A percentile compares a stretch with the other conserved stretches of the same genome.
phyloP scores from a whole-genome alignment of 306 rosid genomes.

The Vigna angularis region DNA sequence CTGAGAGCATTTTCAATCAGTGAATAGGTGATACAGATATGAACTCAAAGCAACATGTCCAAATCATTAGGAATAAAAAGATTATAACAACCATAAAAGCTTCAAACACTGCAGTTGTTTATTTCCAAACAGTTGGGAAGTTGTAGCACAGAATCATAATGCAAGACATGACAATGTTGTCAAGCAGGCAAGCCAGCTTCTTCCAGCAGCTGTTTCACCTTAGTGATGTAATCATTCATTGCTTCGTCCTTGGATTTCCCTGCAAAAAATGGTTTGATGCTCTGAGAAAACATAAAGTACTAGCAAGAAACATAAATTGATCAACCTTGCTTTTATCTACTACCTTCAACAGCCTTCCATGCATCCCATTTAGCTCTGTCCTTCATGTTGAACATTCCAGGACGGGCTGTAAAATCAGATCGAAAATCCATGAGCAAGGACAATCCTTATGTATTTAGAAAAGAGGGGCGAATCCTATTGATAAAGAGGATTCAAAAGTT shows the following conservation, averaged over 20 bases:
- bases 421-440: slow-evolving; percentile 29
- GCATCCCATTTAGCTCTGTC: slow-evolving; percentile 99
- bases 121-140: slow-evolving; percentile 39
- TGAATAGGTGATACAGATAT: slow-evolving; percentile 16
- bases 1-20: slow-evolving; percentile 30
- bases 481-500: slow-evolving; percentile 2
- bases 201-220: slow-evolving; percentile 94
- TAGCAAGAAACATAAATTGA: not conserved
- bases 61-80: slow-evolving; percentile 39
- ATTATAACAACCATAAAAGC: slow-evolving; percentile 25
- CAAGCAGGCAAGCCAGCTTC: slow-evolving; percentile 64
- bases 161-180: slow-evolving; percentile 36
- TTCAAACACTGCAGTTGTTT: slow-evolving; percentile 43
- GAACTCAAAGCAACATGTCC: slow-evolving; percentile 17
- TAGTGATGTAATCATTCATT: slow-evolving; percentile 82
- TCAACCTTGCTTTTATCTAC: slow-evolving; percentile 47
- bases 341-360: slow-evolving; percentile 97
- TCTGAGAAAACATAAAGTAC: not conserved
- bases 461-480: not conserved
- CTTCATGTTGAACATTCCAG: slow-evolving; percentile 83
- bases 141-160: slow-evolving; percentile 41
- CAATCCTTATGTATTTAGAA: slow-evolving; percentile 14
- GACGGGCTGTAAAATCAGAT: slow-evolving; percentile 73
- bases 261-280: slow-evolving; percentile 42
- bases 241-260: slow-evolving; percentile 92